Conservation (phyloP, 2,329 filamentous ascomycete genomes). For the Biscogniauxia sp. region DNA sequence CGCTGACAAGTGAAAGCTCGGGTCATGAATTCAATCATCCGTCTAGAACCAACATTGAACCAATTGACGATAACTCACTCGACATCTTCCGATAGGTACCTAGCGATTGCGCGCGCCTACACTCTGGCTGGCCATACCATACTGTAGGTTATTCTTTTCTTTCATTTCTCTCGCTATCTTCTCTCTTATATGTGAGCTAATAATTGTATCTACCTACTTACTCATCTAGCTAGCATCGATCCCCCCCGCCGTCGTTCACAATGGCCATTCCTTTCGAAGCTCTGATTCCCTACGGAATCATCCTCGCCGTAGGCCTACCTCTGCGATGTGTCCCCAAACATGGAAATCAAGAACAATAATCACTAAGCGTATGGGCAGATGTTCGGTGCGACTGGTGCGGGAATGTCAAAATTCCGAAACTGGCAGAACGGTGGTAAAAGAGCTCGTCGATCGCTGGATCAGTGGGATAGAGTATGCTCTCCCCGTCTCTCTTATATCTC, state of each 20-base stretch:
- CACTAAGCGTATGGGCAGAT: conserved; percentile 45
- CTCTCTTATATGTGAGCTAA: too few species aligned
- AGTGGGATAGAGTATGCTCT: conserved; percentile 58
- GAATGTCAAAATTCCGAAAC: conserved; percentile 55
- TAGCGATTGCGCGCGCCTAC: too few species aligned
- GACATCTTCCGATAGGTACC: background rate
- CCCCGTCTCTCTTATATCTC: background rate
- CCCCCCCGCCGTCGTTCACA: conserved; percentile 23
- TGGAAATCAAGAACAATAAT: conserved; percentile 4
- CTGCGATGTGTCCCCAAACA: background rate
- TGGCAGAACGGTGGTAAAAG: conserved; percentile 61
- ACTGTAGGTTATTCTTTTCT: background rate
- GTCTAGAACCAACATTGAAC: background rate
- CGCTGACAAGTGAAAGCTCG: too few species aligned
- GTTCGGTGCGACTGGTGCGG: conserved; percentile 60
- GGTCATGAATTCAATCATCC: background rate
- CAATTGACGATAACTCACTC: background rate
- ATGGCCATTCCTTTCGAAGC: conserved; percentile 66
- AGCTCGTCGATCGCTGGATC: conserved; percentile 57
- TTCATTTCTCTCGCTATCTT: background rate
- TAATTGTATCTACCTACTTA: too few species aligned
- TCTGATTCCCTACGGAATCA: conserved; percentile 63
- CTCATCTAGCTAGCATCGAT: background rate
- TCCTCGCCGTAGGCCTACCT: conserved; percentile 51
- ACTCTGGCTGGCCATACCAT: background rate